These are phyloP conservation scores for Euphrasia arctica DNA, from an alignment of 305 asterid genomes.

Conservation along the genomic window DNA sequence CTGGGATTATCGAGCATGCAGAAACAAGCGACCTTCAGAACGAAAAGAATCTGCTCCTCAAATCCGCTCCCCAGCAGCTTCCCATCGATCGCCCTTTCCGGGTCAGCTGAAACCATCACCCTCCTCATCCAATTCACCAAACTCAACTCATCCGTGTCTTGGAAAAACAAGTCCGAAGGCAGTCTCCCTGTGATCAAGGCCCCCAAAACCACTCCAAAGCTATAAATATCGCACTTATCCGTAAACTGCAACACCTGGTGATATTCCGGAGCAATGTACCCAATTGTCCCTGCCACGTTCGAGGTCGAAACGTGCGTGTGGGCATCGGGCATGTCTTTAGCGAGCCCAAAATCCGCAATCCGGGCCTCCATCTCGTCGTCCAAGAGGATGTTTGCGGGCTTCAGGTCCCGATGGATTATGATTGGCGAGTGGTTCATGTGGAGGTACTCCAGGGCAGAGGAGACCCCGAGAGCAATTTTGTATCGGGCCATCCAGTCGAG, in stretches of 20 bases:
- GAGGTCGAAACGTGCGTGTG: conserved; percentile 41
- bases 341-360: conserved; percentile 80
- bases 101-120: conserved; percentile 74
- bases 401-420: conserved; percentile 76
- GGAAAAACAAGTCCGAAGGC: conserved; percentile 41
- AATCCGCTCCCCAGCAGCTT: conserved; percentile 20
- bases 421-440: conserved; percentile 52
- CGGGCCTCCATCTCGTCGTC: conserved; percentile 83
- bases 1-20: conserved; percentile 82
- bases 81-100: conserved; percentile 54
- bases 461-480: conserved; percentile 62
- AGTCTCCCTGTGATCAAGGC: no score
- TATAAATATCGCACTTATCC: conserved; percentile 44
- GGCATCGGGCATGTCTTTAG: conserved; percentile 65
- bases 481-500: conserved; percentile 62
- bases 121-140: conserved; percentile 76
- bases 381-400: conserved; percentile 63
- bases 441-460: conserved; percentile 76
- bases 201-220: no score
- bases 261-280: conserved; percentile 29
- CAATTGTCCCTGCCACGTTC: conserved; percentile 44
- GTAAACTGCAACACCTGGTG: conserved; percentile 64
- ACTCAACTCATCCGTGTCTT: conserved; percentile 60
- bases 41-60: conserved; percentile 77
- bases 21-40: conserved; percentile 77